Evolutionary conservation across 2,329 filamentous ascomycete genomes (phyloP), one percentile per base, ranked within the genome.

Genomic region (Colletotrichum horii): DNA sequence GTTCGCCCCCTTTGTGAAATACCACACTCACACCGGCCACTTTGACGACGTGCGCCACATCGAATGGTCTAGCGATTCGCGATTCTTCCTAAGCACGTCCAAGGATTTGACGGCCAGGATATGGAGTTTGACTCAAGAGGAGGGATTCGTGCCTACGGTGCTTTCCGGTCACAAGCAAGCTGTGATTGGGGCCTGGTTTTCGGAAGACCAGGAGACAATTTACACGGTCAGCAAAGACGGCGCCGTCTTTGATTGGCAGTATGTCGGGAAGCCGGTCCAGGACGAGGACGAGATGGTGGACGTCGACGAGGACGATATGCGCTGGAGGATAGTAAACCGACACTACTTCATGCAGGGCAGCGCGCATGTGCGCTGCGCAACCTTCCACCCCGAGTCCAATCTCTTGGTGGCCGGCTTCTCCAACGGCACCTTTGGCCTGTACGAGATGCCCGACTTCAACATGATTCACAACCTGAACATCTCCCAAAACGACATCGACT

Each of bases 191-290:
- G 96, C 96, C n/a, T 99, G 96, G 93, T 99, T 99, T 83, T 97
- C 96, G 1, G 93, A 94, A 77, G 93, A 98, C 79, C 97, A 99
- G 83, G 97, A 99, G 85, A 95, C 92, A 65, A 98, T 99, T 70
- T 99, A 97, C 83, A 98, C 97, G 0, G 92, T 98, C 78, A 98
- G 96, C 85, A 97, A 97, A 83, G 97, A 99, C 83, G 97, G 97
- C n/a, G 96, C 97, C 4, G 90, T 98, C 1, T 98, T 98, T 81
- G 91, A 94, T 78, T 99, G 97, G 97, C 93, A 95, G 82, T 99
- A 97, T 84, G 90, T 92, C 82, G 90, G 72, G 88, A 92, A 81
- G 87, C 91, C 81, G 86, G 88, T 81, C 83, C 89, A 71, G 8
- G 87, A 89, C 52, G 89, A 92, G 64, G 90, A 93, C 69, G 89